Percentiles rank a stretch among this genome's conserved stretches.
These are phyloP conservation scores for Erysimum pusillum DNA, from an alignment of 441 rosid species.

Conservation along the genomic window DNA sequence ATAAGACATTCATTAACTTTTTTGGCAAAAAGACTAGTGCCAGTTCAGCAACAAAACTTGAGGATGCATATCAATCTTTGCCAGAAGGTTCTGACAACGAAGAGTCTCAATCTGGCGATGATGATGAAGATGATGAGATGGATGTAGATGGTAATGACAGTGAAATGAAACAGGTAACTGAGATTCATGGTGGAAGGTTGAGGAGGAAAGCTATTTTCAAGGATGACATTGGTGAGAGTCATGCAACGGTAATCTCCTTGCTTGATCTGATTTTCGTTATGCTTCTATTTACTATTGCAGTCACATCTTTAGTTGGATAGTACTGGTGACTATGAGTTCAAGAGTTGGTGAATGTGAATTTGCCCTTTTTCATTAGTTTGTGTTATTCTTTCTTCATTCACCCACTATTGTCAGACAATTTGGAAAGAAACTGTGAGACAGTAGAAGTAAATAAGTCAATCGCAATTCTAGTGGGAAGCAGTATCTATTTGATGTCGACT, in stretches of 20 bases:
- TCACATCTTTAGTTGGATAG: background rate
- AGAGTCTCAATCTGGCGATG: conserved; percentile 47
- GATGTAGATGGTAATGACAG: conserved; percentile 47
- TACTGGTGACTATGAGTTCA: background rate
- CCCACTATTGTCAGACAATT: conserved; percentile 15
- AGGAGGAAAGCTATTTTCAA: conserved; percentile 84
- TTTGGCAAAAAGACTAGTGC: conserved; percentile 59
- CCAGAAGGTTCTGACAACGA: conserved; percentile 48
- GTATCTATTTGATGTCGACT: conserved; percentile 21
- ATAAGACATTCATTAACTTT: conserved; percentile 71
- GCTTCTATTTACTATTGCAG: conserved; percentile 1
- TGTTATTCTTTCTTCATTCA: conserved; percentile 14
- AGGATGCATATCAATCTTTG: conserved; percentile 47
- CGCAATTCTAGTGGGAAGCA: conserved; percentile 25
- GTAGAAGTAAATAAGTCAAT: conserved; percentile 11
- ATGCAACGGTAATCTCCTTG: conserved; percentile 51
- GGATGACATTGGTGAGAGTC: conserved; percentile 51
- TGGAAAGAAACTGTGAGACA: conserved; percentile 9
- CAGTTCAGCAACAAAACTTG: conserved; percentile 49
- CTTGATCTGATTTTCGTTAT: conserved; percentile 17
- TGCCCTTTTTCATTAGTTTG: conserved; percentile 1
- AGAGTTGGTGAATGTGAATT: conserved; percentile 13
- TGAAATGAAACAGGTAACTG: conserved; percentile 57
- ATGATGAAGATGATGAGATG: conserved; percentile 38
- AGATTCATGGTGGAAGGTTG: conserved; percentile 73